phyloP scores from a whole-genome alignment of 345 rosid genomes.

The Diplotaxis tenuifolia region DNA sequence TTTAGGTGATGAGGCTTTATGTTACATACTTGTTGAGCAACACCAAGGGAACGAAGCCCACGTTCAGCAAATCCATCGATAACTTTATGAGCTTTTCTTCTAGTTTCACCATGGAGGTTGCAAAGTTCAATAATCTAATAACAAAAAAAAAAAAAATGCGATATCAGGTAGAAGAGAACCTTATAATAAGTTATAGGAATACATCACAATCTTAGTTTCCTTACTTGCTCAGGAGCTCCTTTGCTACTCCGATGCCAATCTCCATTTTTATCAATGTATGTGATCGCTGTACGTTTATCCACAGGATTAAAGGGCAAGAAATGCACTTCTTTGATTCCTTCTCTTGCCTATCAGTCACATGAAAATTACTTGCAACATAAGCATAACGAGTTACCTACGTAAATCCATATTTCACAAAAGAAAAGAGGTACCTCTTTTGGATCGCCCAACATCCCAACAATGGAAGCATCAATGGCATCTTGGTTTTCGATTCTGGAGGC shows the following conservation, averaged over 20 bases:
- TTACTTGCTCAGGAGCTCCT: constrained; percentile 94
- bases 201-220: not conserved
- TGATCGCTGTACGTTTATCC: constrained; percentile 90
- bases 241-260: constrained; percentile 86
- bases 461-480: constrained; percentile 95
- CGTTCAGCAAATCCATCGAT: constrained; percentile 71
- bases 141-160: not conserved
- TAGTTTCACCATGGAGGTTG: constrained; percentile 51
- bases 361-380: not conserved
- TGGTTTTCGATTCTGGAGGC: constrained; percentile 93
- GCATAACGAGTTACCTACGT: not conserved
- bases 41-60: constrained; percentile 82
- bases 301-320: constrained; percentile 96
- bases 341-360: constrained; percentile 57
- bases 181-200: not conserved
- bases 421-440: constrained; percentile 57
- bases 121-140: constrained; percentile 77
- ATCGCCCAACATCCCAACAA: constrained; percentile 81
- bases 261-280: constrained; percentile 63
- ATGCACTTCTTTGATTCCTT: constrained; percentile 80
- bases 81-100: constrained; percentile 53
- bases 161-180: not conserved
- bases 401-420: not conserved
- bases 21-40: constrained; percentile 64
- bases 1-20: not conserved